Evolutionary conservation across 2,329 filamentous ascomycete genomes (phyloP).

Genomic region (Talaromyces islandicus): DNA sequence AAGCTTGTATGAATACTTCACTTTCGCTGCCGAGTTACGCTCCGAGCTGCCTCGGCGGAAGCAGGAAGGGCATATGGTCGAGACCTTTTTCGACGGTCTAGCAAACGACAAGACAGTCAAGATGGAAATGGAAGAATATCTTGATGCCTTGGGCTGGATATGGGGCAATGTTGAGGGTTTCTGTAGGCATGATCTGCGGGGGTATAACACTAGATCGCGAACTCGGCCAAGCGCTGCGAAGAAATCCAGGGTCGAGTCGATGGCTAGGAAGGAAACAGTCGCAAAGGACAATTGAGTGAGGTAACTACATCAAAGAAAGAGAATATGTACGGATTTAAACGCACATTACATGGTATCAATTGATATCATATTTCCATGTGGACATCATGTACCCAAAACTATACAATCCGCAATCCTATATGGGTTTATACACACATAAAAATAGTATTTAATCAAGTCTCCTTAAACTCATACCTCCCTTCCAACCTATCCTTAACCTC

Average conservation of each 20-base stretch:
- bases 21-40: constrained; percentile 16
- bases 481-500: constrained; percentile 68
- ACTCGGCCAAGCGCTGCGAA: neutral
- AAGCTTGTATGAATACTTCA: constrained; percentile 21
- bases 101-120: constrained; percentile 13
- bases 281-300: neutral
- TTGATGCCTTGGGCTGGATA: constrained; percentile 21
- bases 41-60: constrained; percentile 11
- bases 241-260: neutral
- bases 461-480: constrained; percentile 68
- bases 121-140: constrained; percentile 15
- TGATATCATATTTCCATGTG: neutral
- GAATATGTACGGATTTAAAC: neutral
- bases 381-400: neutral
- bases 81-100: constrained; percentile 27
- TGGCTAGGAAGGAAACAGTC: neutral
- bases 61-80: constrained; percentile 19
- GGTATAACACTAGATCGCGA: constrained; percentile 1
- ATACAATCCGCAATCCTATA: neutral
- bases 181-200: neutral
- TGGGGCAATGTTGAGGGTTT: constrained; percentile 19
- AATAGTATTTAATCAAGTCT: constrained; percentile 49
- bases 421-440: neutral
- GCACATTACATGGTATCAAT: neutral
- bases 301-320: neutral